These are phyloP conservation scores for Babesia gibsoni DNA, from an alignment of 169 alveolate species.

Conservation along the genomic window DNA sequence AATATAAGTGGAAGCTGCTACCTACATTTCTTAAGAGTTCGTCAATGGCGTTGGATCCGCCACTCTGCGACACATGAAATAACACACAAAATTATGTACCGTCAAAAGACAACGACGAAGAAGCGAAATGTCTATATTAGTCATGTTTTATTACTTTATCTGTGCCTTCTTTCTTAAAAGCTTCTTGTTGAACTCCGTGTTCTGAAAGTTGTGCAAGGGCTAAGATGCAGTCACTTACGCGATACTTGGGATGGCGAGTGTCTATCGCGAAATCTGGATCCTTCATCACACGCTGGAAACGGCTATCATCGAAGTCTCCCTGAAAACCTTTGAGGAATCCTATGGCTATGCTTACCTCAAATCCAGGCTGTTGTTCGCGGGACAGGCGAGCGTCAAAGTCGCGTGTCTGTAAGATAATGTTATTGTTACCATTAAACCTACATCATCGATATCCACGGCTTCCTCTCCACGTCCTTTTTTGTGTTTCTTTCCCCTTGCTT, in stretches of 20 bases:
- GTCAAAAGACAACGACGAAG: constrained; percentile 43
- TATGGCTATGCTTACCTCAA: not conserved
- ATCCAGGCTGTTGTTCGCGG: constrained; percentile 55
- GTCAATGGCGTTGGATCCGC: constrained; percentile 27
- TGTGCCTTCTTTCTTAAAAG: constrained; percentile 38
- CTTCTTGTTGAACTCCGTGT: constrained; percentile 55
- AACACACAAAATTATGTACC: constrained; percentile 23
- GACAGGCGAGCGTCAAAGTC: constrained; percentile 49
- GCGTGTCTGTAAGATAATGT: constrained; percentile 21
- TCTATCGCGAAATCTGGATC: constrained; percentile 84
- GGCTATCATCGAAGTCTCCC: constrained; percentile 69
- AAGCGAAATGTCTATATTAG: constrained; percentile 1
- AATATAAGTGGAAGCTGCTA: not conserved
- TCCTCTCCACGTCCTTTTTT: not conserved
- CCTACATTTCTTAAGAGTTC: constrained; percentile 46
- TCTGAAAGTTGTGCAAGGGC: not conserved
- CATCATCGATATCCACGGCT: constrained; percentile 20
- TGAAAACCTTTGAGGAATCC: not conserved
- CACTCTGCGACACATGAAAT: constrained; percentile 27
- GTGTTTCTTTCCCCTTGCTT: constrained; percentile 6
- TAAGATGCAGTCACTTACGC: constrained; percentile 42
- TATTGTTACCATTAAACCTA: not conserved
- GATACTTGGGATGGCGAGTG: constrained; percentile 85
- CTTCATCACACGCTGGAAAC: constrained; percentile 75
- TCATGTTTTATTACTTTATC: constrained; percentile 11